These are phyloP conservation scores for Ceriops tagal DNA, from an alignment of 345 rosid genomes.

Conservation along the genomic window DNA sequence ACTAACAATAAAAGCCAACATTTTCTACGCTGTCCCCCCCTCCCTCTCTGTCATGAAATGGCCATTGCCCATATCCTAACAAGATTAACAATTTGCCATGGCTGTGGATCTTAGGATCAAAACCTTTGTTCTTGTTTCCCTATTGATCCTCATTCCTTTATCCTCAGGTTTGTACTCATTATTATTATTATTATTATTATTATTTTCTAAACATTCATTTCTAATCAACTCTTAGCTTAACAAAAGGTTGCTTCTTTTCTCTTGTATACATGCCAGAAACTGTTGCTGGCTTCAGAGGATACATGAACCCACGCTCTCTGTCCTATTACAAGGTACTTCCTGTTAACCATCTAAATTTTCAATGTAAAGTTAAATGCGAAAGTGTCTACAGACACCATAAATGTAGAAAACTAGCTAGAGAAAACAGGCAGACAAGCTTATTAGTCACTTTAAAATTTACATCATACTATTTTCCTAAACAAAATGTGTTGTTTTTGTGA, in stretches of 20 bases:
- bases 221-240: neutral
- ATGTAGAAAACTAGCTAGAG: no score
- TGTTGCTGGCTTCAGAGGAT: conserved; percentile 37
- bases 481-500: conserved; percentile 7
- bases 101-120: conserved; percentile 35
- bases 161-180: conserved; percentile 27
- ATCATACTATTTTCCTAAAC: no score
- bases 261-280: conserved; percentile 26
- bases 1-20: conserved; percentile 18
- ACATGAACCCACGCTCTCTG: conserved; percentile 23
- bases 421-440: no score
- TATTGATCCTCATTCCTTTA: conserved; percentile 34
- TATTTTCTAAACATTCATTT: neutral
- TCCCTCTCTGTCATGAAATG: conserved; percentile 15
- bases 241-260: neutral
- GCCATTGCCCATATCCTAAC: neutral
- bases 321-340: conserved; percentile 22
- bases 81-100: conserved; percentile 28
- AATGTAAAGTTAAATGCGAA: no score
- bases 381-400: no score
- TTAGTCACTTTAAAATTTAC: no score
- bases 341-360: no score
- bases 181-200: no score
- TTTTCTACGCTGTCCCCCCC: conserved; percentile 17
- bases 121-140: conserved; percentile 35